A percentile compares a stretch with the other conserved stretches of the same genome.
phyloP scores from a whole-genome alignment of 2,329 filamentous ascomycete species.

The Trichoderma koningii region DNA sequence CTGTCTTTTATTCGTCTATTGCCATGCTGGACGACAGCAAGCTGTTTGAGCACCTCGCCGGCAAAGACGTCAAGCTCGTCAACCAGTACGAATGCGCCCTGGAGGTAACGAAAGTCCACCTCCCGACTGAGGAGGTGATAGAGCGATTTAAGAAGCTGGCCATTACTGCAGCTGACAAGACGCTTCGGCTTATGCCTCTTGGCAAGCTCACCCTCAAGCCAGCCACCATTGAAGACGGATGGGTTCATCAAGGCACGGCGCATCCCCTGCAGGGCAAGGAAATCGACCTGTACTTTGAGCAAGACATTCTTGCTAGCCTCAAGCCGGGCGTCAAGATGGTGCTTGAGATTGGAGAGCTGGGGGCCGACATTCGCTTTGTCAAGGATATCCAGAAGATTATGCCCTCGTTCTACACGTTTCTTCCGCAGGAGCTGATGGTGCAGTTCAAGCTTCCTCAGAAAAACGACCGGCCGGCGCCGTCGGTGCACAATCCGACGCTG shows the following conservation, averaged over 20 bases:
- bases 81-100: slow-evolving; percentile 58
- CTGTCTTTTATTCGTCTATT: slow-evolving; percentile 49
- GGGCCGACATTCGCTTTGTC: slow-evolving; percentile 68
- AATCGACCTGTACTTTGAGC: slow-evolving; percentile 66
- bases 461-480: slow-evolving; percentile 50
- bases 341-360: slow-evolving; percentile 57
- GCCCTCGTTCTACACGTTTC: slow-evolving; percentile 64
- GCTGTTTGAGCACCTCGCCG: slow-evolving; percentile 36
- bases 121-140: slow-evolving; percentile 45
- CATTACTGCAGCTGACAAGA: slow-evolving; percentile 31
- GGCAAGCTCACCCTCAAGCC: slow-evolving; percentile 50
- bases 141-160: slow-evolving; percentile 49
- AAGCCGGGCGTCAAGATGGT: slow-evolving; percentile 66
- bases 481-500: slow-evolving; percentile 42
- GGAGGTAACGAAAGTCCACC: slow-evolving; percentile 58
- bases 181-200: slow-evolving; percentile 42
- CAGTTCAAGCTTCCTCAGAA: slow-evolving; percentile 61
- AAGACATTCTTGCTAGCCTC: slow-evolving; percentile 53
- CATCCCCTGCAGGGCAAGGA: slow-evolving; percentile 31
- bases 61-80: slow-evolving; percentile 32
- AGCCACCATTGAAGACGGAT: slow-evolving; percentile 52
- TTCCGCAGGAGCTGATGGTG: slow-evolving; percentile 70
- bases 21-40: slow-evolving; percentile 42
- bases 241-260: slow-evolving; percentile 41
- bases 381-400: slow-evolving; percentile 57